These are phyloP conservation scores for Novymonas esmeraldas DNA, from an alignment of 208 protist genomes.

Conservation along the genomic window DNA sequence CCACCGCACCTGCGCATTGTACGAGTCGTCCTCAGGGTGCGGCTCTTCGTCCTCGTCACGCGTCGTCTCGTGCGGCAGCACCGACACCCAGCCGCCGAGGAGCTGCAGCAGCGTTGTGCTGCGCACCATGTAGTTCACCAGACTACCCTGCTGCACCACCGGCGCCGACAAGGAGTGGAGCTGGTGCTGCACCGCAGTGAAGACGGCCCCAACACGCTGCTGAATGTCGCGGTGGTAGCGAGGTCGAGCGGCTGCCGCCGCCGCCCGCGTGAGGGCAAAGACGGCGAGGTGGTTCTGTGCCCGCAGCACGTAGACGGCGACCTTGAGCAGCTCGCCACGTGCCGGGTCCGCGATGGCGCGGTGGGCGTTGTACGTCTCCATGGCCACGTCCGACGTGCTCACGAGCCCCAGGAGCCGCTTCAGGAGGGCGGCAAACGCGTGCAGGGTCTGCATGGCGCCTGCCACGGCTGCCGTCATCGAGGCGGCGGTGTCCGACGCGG, in stretches of 20 bases:
- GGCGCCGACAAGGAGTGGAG: constrained; percentile 52
- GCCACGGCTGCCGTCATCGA: constrained; percentile 8
- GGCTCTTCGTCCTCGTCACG: constrained; percentile 4
- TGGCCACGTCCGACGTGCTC: constrained; percentile 70
- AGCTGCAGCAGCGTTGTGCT: constrained; percentile 83
- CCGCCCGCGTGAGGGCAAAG: constrained; percentile 37
- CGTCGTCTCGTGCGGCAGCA: constrained; percentile 44
- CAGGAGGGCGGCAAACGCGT: constrained; percentile 29
- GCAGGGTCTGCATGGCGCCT: constrained; percentile 17
- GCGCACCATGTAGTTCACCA: constrained; percentile 87
- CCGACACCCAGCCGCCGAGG: constrained; percentile 67
- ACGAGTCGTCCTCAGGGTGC: constrained; percentile 1
- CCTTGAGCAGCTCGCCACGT: constrained; percentile 67
- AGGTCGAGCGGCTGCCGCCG: neutral
- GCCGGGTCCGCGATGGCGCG: constrained; percentile 66
- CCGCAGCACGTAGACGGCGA: constrained; percentile 68
- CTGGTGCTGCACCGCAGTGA: constrained; percentile 55
- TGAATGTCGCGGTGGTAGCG: constrained; percentile 24
- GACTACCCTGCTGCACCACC: constrained; percentile 54
- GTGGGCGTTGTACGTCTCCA: constrained; percentile 81
- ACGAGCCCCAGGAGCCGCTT: constrained; percentile 63
- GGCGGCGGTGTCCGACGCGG: neutral
- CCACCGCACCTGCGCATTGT: constrained; percentile 44
- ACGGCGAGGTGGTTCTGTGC: constrained; percentile 42
- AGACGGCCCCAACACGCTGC: constrained; percentile 30